Base-by-base conservation (phyloP, 345 rosid species). In the Citrus unshiu region DNA sequence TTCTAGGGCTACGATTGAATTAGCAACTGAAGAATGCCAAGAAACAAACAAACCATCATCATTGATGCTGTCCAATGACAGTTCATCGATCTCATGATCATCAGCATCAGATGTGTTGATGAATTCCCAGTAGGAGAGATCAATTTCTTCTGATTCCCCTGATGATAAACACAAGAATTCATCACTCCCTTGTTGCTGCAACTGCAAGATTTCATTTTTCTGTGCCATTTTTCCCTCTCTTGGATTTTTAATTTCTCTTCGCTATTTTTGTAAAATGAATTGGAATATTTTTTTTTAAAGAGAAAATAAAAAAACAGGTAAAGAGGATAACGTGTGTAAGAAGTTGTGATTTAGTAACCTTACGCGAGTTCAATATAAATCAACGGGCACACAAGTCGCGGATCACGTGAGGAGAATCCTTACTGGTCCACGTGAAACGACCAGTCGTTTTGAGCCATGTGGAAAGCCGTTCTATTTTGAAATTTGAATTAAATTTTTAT, bases 111-210 rank as follows among this genome's bases (percentile, higher is more conserved):
- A 82, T 35, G 54, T 58, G 68, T 82, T 75, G 25, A 87, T 43
- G 70, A 87, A 74, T 81, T 87, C 90, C 90, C 90, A 87, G 72
- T 66, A 70, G 1, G 85, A 81, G 7, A 78, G 61, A 70, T 79
- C 86, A 30, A 22, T 68, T 3, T 21, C 76, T 68, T 69, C 80
- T 63, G 19, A 49, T 21, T 21, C 62, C 16, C 9, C 68, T 35
- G 35, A 78, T 35, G 60, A 29, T 59, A 75, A 63, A 43, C 30
- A 49, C 70, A 64, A 46, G 46, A 82, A 70, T 22, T 59, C 80
- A 35, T 77, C 84, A 6, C 25, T 35, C 3, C 61, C 75, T 46
- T 68, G 81, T 9, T 73, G 16, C 18, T 46, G 51, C 51, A 46
- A 46, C 5, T 46, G 34, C 72, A 60, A 29, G 68, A 64, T 32